phyloP scores from a whole-genome alignment of 1,284 basidiomycete genomes.

The Rhizopogon hawkerae region DNA sequence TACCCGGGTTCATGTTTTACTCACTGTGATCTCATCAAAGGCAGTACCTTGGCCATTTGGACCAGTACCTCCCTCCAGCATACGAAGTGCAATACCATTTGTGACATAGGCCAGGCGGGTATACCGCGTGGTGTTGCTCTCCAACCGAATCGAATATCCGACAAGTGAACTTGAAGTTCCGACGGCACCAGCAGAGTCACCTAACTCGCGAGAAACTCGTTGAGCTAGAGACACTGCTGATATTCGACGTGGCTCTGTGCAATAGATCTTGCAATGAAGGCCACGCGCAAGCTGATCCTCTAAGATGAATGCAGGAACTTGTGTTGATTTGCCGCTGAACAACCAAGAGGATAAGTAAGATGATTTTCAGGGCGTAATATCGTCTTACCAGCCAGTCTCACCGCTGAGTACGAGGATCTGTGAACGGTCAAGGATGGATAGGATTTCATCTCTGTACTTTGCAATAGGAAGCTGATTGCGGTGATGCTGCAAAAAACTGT shows the following conservation, averaged over 20 bases:
- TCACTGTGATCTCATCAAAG: slow-evolving; percentile 89
- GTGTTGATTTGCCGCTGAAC: slow-evolving; percentile 93
- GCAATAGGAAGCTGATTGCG: slow-evolving; percentile 85
- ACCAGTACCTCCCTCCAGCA: slow-evolving; percentile 81
- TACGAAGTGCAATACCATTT: slow-evolving; percentile 93
- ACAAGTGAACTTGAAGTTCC: slow-evolving; percentile 79
- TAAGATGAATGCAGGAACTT: slow-evolving; percentile 91
- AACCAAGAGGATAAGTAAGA: slow-evolving; percentile 11
- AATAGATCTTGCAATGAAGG: slow-evolving; percentile 84
- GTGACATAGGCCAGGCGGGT: slow-evolving; percentile 84
- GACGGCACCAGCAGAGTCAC: slow-evolving; percentile 76
- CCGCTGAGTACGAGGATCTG: slow-evolving; percentile 93
- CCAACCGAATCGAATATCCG: slow-evolving; percentile 92
- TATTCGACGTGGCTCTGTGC: slow-evolving; percentile 94
- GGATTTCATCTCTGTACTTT: slow-evolving; percentile 70
- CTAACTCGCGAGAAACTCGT: slow-evolving; percentile 89
- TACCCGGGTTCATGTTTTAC: slow-evolving; percentile 16
- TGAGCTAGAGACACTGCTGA: slow-evolving; percentile 97
- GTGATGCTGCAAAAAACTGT: slow-evolving; percentile 41
- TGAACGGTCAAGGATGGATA: slow-evolving; percentile 63
- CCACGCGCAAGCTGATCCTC: slow-evolving; percentile 85
- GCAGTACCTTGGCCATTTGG: slow-evolving; percentile 61
- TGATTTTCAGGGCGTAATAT: not conserved
- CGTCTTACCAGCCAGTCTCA: slow-evolving; percentile 86
- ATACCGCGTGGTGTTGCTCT: slow-evolving; percentile 77